Percentiles rank a stretch among this genome's conserved stretches.
Evolutionary conservation across 2,329 filamentous ascomycete species (phyloP).

Genomic region (Phialophora verrucosa): DNA sequence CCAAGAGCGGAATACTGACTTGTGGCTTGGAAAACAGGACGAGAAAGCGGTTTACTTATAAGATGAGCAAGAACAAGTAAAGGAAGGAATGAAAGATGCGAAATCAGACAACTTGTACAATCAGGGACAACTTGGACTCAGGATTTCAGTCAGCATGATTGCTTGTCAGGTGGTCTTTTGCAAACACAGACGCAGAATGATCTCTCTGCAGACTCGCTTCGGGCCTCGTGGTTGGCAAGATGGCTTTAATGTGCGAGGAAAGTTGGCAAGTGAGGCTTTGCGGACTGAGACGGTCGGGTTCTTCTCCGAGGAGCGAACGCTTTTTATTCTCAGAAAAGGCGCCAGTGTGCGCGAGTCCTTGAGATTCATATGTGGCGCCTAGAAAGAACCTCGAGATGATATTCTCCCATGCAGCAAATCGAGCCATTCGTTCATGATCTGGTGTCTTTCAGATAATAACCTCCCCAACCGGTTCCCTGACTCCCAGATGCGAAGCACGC

Average conservation of each 20-base stretch:
- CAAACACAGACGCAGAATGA: not conserved
- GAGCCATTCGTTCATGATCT: not conserved
- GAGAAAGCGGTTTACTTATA: constrained; percentile 70
- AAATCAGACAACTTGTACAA: not conserved
- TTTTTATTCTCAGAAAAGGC: not conserved
- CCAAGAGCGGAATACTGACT: constrained; percentile 1
- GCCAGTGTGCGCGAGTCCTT: not conserved
- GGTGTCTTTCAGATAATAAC: not conserved
- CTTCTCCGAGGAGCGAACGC: not conserved
- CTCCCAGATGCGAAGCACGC: not conserved
- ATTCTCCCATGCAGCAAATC: not conserved
- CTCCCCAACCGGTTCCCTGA: not conserved
- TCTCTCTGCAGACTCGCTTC: not conserved
- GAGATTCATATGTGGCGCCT: not conserved
- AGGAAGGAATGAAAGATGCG: constrained; percentile 16
- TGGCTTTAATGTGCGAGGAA: not conserved
- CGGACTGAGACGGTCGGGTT: not conserved
- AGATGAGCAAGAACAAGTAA: constrained; percentile 73
- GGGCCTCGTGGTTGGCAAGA: not conserved
- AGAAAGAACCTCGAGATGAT: not conserved
- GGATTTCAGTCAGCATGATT: not conserved
- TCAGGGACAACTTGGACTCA: not conserved
- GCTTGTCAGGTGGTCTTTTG: not conserved
- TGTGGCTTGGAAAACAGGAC: constrained; percentile 55
- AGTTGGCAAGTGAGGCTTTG: not conserved